These are phyloP conservation scores for Xeromyces bisporus DNA, from an alignment of 495 filamentous ascomycete species.

Conservation along the genomic window DNA sequence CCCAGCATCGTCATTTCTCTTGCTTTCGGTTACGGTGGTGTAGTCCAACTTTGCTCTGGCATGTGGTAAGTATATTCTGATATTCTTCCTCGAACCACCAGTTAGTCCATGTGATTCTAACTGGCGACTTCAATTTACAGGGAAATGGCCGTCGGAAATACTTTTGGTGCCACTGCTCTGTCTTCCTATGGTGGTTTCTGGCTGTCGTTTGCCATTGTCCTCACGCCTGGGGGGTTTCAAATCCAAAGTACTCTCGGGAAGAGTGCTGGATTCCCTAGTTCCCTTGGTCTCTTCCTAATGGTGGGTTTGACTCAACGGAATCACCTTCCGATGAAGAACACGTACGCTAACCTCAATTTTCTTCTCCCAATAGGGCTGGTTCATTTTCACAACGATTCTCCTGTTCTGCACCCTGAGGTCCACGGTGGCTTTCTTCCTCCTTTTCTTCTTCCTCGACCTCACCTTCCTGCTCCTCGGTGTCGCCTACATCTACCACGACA, in stretches of 20 bases:
- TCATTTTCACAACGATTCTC: conserved; percentile 89
- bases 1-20: conserved; percentile 56
- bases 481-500: conserved; percentile 41
- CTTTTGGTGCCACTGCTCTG: conserved; percentile 91
- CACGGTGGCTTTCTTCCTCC: conserved; percentile 86
- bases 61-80: conserved; percentile 66
- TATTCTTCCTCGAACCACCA: neutral
- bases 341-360: neutral
- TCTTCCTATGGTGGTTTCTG: conserved; percentile 98
- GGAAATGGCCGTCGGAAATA: conserved; percentile 98
- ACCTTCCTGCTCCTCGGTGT: conserved; percentile 80
- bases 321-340: no score
- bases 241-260: conserved; percentile 24
- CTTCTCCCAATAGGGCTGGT: conserved; percentile 48
- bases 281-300: conserved; percentile 74
- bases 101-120: no score
- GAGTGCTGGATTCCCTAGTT: conserved; percentile 36
- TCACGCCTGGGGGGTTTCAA: conserved; percentile 62
- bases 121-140: conserved; percentile 30
- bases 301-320: no score
- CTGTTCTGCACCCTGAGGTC: conserved; percentile 82
- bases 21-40: conserved; percentile 69
- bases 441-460: conserved; percentile 88
- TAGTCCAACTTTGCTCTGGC: conserved; percentile 84
- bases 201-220: conserved; percentile 75